Evolutionary conservation across 2,329 filamentous ascomycete species (phyloP), one percentile per base, ranked within the genome.

Genomic region (Aspergillus neotritici): DNA sequence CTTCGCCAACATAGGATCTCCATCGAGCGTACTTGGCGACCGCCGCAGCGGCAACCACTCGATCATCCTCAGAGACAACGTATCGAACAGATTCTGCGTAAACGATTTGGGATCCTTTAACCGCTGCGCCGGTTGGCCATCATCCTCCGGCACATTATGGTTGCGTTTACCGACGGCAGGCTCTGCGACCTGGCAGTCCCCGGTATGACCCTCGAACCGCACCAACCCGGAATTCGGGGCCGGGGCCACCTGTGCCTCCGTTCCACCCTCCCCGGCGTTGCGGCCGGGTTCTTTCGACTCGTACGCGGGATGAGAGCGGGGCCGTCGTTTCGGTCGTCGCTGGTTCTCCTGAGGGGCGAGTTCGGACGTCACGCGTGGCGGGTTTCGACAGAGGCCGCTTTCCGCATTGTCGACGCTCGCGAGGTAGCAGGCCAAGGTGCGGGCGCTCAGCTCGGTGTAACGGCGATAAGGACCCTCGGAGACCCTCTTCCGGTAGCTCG

Each of bases 361-460:
- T 4, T 65, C 62, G 0, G 53, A 50, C 8, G 57, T 45, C 10
- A 56, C 44, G 32, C 55, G 58, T 5, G 63, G 60, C 14, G 63
- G 53, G 43, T 77, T 71, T 30, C 71, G 71, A 55, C 88, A 94
- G 0, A 94, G 70, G 3, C 78, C 80, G 45, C 70, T 74, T 49
- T 87, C 82, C 0, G 88, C 81, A 51, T 93, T 80, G 55, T 90
- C 85, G 58, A 88, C 82, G 56, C 84, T 86, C 8, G 88, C 87
- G 39, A 94, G 75, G 57, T 86, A 87, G 43, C 87, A 79, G 10
- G 89, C 89, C 28, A 95, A 68, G 1, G 86, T 87, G 56, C 87
- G 79, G 7, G 89, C 88, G 57, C 87, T 94, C 35, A 88, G 80
- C 15, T 84, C 77, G 44, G 84, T 94, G 56, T 90, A 93, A 57